phyloP scores from a whole-genome alignment of 768 basidiomycete genomes.

The Hemileccinum rubropunctum region DNA sequence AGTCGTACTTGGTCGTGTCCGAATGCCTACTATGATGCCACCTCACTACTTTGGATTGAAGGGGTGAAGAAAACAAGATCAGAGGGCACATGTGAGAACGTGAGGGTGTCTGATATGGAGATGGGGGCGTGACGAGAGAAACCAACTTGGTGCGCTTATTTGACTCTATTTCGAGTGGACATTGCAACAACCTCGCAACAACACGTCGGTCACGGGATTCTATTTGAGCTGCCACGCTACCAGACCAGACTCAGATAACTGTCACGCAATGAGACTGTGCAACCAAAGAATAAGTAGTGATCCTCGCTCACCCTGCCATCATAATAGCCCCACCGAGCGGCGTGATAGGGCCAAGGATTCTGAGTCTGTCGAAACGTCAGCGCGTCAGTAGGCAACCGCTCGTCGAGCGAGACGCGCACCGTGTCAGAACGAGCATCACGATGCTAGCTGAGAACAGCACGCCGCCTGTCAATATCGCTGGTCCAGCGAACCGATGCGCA shows the following conservation, averaged over 20 bases:
- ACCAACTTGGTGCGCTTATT: no score
- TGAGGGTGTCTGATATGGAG: no score
- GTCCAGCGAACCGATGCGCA: constrained; percentile 60
- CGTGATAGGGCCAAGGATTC: constrained; percentile 60
- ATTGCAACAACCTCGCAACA: no score
- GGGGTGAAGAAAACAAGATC: no score
- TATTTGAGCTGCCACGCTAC: background rate
- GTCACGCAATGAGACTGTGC: constrained; percentile 6
- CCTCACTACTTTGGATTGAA: no score
- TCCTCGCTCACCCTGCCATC: constrained; percentile 60
- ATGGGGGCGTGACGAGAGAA: no score
- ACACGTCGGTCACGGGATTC: no score
- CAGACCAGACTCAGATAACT: constrained; percentile 52
- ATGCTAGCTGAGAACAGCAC: constrained; percentile 65
- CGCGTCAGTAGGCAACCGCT: background rate
- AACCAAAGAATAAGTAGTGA: background rate
- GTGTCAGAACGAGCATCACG: constrained; percentile 49
- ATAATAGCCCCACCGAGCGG: constrained; percentile 62
- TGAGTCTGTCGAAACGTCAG: constrained; percentile 35
- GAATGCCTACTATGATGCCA: no score
- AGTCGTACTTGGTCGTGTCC: no score
- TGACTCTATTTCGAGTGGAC: no score
- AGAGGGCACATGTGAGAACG: no score
- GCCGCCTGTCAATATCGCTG: constrained; percentile 58
- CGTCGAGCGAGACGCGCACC: constrained; percentile 28